Base-by-base conservation (phyloP, 441 rosid genomes). In the Populus hybrid region DNA sequence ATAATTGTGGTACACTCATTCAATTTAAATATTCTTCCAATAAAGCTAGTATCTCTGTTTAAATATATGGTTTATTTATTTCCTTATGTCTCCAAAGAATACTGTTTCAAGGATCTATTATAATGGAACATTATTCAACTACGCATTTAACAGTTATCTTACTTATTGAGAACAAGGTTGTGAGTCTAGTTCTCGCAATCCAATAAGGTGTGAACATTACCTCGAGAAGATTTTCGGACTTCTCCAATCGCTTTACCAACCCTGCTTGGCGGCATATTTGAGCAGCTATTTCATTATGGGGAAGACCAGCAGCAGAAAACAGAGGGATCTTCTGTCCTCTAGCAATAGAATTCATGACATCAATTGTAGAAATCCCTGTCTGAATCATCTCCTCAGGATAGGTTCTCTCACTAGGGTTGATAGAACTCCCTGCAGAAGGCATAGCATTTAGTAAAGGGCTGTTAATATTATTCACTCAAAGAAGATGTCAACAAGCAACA, bases 231-330 rank as follows among this genome's bases (percentile, higher is more conserved):
- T 95, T 84, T 10, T 79, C 93, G 74, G 96, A 66, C 88, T 91
- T 97, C 84, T 97, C 99, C 87, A 93, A 80, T 75, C 99, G 89
- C 88, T 97, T 97, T 10, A 97, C 99, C 79, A 97, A 80, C 85
- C 99, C 99, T 80, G 99, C 99, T 86, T 97, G 99, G 69, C 99
- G 99, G 87, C 99, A 97, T 79, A 94, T 97, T 84, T 96, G 99
- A 82, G 99, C 99, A 81, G 99, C 99, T 5, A 96, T 96, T 86
- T 96, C 98, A 82, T 94, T 97, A 82, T 97, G 99, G 16, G 98
- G 99, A 32, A 94, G 97, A 91, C 99, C 99, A 72, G 99, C 99
- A 86, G 99, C 99, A 77, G 99, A 97, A 86, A 97, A 97, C 64
- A 97, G 95, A 78, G 99, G 99, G 76, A 94, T 97, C 79, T 97